These are phyloP conservation scores for Rubroshorea leprosula DNA, from an alignment of 345 rosid species.

Conservation along the genomic window DNA sequence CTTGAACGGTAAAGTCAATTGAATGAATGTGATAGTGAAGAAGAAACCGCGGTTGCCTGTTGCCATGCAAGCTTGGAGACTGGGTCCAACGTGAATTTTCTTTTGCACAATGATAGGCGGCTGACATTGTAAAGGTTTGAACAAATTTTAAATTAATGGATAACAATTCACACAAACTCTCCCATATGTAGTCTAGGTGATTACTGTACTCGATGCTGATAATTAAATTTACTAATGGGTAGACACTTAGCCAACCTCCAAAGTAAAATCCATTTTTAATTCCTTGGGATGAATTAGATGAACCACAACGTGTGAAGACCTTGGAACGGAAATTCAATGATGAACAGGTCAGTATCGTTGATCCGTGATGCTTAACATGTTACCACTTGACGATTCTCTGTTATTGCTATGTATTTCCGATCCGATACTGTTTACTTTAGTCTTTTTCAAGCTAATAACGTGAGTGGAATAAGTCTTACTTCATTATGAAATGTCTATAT, in stretches of 20 bases:
- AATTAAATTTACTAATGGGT: no score
- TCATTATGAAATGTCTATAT: background rate
- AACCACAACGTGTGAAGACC: conserved; percentile 73
- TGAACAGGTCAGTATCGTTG: no score
- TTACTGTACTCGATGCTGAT: no score
- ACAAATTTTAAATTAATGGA: no score
- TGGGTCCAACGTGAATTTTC: background rate
- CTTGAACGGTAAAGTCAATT: no score
- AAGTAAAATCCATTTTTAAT: conserved; percentile 58
- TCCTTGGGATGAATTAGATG: conserved; percentile 99
- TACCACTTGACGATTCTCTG: conserved; percentile 1
- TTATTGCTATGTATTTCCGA: background rate
- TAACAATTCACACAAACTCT: no score
- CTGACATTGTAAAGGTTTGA: no score
- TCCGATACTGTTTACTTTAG: background rate
- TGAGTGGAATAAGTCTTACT: background rate
- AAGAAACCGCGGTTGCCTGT: background rate
- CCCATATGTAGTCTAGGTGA: no score
- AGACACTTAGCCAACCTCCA: no score
- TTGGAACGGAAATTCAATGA: no score
- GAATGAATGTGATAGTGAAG: no score
- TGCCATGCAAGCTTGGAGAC: background rate
- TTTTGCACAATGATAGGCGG: background rate
- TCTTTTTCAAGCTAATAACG: background rate
- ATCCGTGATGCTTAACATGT: background rate